A percentile compares a stretch with the other conserved stretches of the same genome.
These are phyloP conservation scores for Candida endomychidarum DNA, from an alignment of 805 yeast species.

Conservation along the genomic window DNA sequence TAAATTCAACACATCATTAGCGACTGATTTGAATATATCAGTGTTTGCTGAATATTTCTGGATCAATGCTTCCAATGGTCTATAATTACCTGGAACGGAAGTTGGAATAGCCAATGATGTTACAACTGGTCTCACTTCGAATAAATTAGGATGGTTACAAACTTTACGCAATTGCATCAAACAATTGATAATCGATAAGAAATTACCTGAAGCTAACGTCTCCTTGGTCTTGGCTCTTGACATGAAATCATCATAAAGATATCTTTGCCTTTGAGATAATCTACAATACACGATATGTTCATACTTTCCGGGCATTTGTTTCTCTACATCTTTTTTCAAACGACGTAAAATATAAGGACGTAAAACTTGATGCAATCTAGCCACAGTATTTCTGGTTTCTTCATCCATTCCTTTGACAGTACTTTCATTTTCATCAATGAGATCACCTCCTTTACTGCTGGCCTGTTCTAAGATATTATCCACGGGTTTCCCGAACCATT, in stretches of 20 bases:
- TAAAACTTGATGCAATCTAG: slow-evolving; percentile 87
- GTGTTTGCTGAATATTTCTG: slow-evolving; percentile 17
- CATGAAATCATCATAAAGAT: slow-evolving; percentile 93
- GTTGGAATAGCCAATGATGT: slow-evolving; percentile 80
- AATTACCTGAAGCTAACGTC: slow-evolving; percentile 91
- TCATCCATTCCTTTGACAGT: slow-evolving; percentile 49
- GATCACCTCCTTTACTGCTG: slow-evolving; percentile 48
- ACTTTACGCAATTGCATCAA: slow-evolving; percentile 97
- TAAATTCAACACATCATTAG: slow-evolving; percentile 62
- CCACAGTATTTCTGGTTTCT: slow-evolving; percentile 83
- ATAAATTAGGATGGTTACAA: slow-evolving; percentile 93
- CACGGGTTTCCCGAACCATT: slow-evolving; percentile 98
- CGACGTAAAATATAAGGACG: slow-evolving; percentile 91
- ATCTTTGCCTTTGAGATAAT: slow-evolving; percentile 87
- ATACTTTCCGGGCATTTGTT: slow-evolving; percentile 97
- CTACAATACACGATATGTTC: slow-evolving; percentile 94
- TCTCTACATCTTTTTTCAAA: slow-evolving; percentile 93
- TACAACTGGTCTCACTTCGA: slow-evolving; percentile 91
- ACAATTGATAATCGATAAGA: slow-evolving; percentile 91
- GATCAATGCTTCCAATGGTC: slow-evolving; percentile 37
- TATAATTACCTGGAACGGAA: slow-evolving; percentile 56
- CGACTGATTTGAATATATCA: slow-evolving; percentile 13
- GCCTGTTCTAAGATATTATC: slow-evolving; percentile 82
- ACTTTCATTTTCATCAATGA: slow-evolving; percentile 39
- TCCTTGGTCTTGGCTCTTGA: slow-evolving; percentile 93